A percentile compares a stretch with the other conserved stretches of the same genome.
Conservation (phyloP, 331 rosid genomes). For the Rhamnella rubrinervis region DNA sequence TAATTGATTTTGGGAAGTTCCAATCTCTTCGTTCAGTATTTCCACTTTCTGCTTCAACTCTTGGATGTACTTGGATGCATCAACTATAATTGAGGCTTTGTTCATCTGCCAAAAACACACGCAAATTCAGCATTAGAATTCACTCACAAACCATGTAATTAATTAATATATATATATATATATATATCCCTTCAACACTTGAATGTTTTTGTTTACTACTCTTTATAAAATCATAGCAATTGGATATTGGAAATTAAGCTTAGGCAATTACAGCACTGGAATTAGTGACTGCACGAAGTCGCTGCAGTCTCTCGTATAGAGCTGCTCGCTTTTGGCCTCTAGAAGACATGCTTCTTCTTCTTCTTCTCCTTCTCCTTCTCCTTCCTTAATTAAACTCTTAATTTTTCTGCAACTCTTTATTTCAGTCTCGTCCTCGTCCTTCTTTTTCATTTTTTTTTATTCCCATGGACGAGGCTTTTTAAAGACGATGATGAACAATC, state of each 20-base stretch:
- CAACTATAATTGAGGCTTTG: constrained; percentile 65
- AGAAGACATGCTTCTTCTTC: constrained; percentile 50
- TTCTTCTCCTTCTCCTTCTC: constrained; percentile 14
- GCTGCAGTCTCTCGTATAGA: constrained; percentile 39
- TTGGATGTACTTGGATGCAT: constrained; percentile 61
- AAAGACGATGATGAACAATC: constrained; percentile 27
- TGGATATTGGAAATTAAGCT: not conserved
- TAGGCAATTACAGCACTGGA: constrained; percentile 62
- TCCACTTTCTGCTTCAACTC: constrained; percentile 67
- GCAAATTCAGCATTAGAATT: not conserved
- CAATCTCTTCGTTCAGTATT: constrained; percentile 44
- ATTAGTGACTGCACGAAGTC: constrained; percentile 63
- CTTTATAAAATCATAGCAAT: too few relatives aligned
- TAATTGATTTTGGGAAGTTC: constrained; percentile 34
- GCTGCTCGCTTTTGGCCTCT: constrained; percentile 45
- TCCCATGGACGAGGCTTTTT: constrained; percentile 4
- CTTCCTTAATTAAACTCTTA: constrained; percentile 15
- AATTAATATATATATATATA: not conserved
- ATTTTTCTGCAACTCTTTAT: not conserved
- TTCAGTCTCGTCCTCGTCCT: not conserved
- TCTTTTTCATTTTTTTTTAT: too few relatives aligned
- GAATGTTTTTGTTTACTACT: too few relatives aligned
- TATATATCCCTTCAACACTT: not conserved
- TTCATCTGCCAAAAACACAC: constrained; percentile 36
- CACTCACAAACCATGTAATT: not conserved